phyloP scores from a whole-genome alignment of 2,329 filamentous ascomycete species.

The Beauveria rudraprayagi region DNA sequence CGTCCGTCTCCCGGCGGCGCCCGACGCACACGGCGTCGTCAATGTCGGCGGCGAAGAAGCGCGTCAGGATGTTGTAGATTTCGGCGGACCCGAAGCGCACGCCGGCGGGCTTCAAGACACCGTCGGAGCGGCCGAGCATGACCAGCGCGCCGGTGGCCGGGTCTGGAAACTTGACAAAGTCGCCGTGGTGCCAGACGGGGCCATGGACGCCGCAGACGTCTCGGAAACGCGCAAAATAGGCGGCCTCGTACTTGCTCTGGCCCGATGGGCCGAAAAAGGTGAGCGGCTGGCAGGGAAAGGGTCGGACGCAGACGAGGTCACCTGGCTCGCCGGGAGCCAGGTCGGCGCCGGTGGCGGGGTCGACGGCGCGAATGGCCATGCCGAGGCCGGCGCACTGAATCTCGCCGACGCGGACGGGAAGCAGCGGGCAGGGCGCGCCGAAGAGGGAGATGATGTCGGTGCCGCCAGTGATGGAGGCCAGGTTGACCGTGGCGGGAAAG shows the following conservation, averaged over 20 bases:
- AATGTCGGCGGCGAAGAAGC: constrained; percentile 69
- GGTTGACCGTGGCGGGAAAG: constrained; percentile 72
- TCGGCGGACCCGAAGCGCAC: constrained; percentile 90
- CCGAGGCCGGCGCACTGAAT: constrained; percentile 72
- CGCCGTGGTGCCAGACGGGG: constrained; percentile 83
- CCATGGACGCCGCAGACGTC: constrained; percentile 29
- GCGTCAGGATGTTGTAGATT: constrained; percentile 89
- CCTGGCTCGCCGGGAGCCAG: constrained; percentile 61
- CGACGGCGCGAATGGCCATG: constrained; percentile 63
- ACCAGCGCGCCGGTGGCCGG: constrained; percentile 66
- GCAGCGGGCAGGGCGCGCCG: constrained; percentile 70
- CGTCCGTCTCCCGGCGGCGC: constrained; percentile 59
- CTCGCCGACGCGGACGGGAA: constrained; percentile 64
- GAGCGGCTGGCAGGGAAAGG: constrained; percentile 87
- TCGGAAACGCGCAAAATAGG: constrained; percentile 82
- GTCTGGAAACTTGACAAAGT: constrained; percentile 68
- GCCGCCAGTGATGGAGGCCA: constrained; percentile 89
- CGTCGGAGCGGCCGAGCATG: constrained; percentile 90
- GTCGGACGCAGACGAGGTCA: constrained; percentile 76
- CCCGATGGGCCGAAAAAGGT: constrained; percentile 68
- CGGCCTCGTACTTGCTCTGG: constrained; percentile 66
- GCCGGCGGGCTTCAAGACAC: constrained; percentile 84
- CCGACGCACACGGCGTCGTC: constrained; percentile 87
- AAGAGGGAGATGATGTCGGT: constrained; percentile 97
- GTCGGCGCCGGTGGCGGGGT: constrained; percentile 47